Evolutionary conservation across 108 stramenopile species (phyloP), one percentile per base, ranked within the genome.

Genomic region (Nannochloropsis oceanica): DNA sequence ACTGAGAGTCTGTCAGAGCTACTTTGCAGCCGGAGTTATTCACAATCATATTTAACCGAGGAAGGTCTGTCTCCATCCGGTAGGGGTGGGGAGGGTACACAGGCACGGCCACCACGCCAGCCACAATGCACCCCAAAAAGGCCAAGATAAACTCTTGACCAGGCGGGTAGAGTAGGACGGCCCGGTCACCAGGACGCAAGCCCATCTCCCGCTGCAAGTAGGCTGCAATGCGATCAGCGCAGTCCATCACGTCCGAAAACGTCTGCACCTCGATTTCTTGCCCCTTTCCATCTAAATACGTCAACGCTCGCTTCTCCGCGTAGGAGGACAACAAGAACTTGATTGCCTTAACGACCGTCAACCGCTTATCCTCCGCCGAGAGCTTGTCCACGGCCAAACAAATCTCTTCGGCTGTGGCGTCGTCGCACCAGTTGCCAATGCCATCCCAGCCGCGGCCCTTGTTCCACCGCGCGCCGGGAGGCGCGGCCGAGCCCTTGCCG

Each of bases 91-190:
- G 89, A 20, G 89, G 89, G 26, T 80, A 89, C 50, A 83, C 83
- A 25, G 91, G 91, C 44, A 91, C 91, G 43, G 91, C 91, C 14
- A 91, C 89, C 42, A 91, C 44, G 26, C 90, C 88, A 20, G 90
- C 89, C 27, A 81, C 27, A 79, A 98, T 90, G 90, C 97, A 98
- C 20, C 97, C 97, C 25, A 99, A 86, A 86, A 99, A 99, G 2
- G 96, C 92, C 22, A 97, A 84, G 50, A 96, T 93, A 85, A 97
- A 99, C 50, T 98, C 95, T 14, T 96, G 92, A 10, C 95, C 95
- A 18, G 99, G 99, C 27, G 96, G 95, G 86, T 97, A 99, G 13
- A 98, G 96, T 44, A 99, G 91, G n/a, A 99, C 87, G 13, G 93
- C 92, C 13, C 94, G 88, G 86, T 93, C 93, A 13, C 94, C 95